phyloP scores from a whole-genome alignment of 805 yeast species.

The Starmerella kuoi region DNA sequence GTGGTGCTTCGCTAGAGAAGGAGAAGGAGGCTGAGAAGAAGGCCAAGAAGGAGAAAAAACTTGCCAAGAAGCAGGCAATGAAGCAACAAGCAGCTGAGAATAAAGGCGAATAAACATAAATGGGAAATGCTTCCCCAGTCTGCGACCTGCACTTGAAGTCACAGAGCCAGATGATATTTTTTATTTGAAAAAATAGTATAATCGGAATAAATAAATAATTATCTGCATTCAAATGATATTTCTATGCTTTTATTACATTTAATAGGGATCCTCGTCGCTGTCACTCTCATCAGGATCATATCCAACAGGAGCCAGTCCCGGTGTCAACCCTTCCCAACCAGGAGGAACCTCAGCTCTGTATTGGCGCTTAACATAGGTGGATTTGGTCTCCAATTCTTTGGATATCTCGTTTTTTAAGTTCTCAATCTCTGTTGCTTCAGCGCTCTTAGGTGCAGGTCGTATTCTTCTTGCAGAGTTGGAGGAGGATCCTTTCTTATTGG shows the following conservation, averaged over 20 bases:
- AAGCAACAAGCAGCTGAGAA: constrained; percentile 9
- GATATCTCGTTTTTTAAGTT: constrained; percentile 17
- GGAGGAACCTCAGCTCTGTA: constrained; percentile 8
- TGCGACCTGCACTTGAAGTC: no score
- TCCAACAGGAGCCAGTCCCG: constrained; percentile 25
- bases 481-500: not conserved
- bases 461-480: not conserved
- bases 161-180: no score
- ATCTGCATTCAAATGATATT: no score
- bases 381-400: constrained; percentile 10
- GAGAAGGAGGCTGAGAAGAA: constrained; percentile 10
- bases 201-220: no score
- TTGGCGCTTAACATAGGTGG: constrained; percentile 18
- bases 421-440: constrained; percentile 15
- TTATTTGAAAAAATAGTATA: no score
- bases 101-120: no score
- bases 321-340: constrained; percentile 20
- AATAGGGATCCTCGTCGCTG: constrained; percentile 23
- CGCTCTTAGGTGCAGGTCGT: not conserved
- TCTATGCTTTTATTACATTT: not conserved
- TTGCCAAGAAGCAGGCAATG: constrained; percentile 14
- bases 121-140: no score
- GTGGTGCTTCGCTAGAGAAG: constrained; percentile 34
- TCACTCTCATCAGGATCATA: constrained; percentile 24
- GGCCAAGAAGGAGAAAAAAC: constrained; percentile 13